A percentile compares a stretch with the other conserved stretches of the same genome.
Conservation (phyloP, 2,329 filamentous ascomycete genomes). For the Podosphaera fusca region DNA sequence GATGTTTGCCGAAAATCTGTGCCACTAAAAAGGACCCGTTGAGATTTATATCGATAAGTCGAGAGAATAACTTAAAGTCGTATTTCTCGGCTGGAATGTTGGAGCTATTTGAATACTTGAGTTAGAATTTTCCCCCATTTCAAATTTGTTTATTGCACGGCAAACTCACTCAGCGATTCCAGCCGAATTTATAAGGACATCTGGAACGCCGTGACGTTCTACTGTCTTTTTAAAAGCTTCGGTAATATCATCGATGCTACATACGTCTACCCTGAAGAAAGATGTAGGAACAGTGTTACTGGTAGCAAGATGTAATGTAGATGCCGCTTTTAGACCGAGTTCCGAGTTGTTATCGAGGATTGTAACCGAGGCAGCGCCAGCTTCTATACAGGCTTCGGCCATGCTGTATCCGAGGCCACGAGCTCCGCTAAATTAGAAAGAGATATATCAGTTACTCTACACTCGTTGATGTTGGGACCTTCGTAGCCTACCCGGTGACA, state of each 20-base stretch:
- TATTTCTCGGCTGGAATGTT: conserved; percentile 67
- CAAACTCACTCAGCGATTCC: conserved; percentile 45
- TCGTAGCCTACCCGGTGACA: conserved; percentile 37
- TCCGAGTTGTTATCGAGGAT: conserved; percentile 61
- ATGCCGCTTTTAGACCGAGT: conserved; percentile 45
- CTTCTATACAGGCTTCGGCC: conserved; percentile 55
- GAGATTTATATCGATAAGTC: conserved; percentile 62
- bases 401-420: conserved; percentile 60
- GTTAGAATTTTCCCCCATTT: neutral
- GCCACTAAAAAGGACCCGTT: conserved; percentile 59
- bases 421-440: conserved; percentile 30
- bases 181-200: conserved; percentile 59
- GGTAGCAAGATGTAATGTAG: conserved; percentile 48
- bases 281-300: conserved; percentile 37
- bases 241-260: conserved; percentile 43
- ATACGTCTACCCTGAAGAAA: conserved; percentile 62
- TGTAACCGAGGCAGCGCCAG: conserved; percentile 47
- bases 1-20: conserved; percentile 45
- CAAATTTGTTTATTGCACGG: too few species aligned
- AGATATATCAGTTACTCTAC: conserved; percentile 11
- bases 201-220: conserved; percentile 34
- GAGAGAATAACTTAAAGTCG: conserved; percentile 52
- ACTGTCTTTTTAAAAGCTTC: conserved; percentile 4
- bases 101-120: conserved; percentile 24
- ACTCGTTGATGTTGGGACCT: neutral